A percentile compares a stretch with the other conserved stretches of the same genome.
These are phyloP conservation scores for Arachnopeziza araneosa DNA, from an alignment of 2,329 filamentous ascomycete species.

Conservation along the genomic window DNA sequence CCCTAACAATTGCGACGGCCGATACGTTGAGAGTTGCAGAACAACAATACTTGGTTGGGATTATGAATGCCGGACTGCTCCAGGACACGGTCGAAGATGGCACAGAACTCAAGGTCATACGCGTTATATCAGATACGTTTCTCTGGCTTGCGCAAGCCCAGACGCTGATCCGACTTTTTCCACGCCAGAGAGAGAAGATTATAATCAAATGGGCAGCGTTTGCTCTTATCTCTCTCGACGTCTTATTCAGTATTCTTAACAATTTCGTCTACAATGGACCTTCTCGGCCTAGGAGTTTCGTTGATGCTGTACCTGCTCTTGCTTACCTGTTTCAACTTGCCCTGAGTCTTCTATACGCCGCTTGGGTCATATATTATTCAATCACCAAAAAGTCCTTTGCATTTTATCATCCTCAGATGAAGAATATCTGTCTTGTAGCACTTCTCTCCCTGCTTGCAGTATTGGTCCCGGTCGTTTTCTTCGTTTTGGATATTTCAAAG, in stretches of 20 bases:
- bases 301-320: slow-evolving; percentile 79
- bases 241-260: slow-evolving; percentile 86
- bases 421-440: slow-evolving; percentile 63
- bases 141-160: slow-evolving; percentile 97
- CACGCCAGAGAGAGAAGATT: slow-evolving; percentile 92
- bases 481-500: slow-evolving; percentile 67
- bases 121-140: slow-evolving; percentile 92
- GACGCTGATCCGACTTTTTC: slow-evolving; percentile 91
- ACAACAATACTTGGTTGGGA: slow-evolving; percentile 71
- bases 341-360: slow-evolving; percentile 64
- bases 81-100: slow-evolving; percentile 77
- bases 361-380: slow-evolving; percentile 70
- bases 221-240: slow-evolving; percentile 83
- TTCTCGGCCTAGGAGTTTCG: slow-evolving; percentile 67
- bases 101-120: slow-evolving; percentile 80
- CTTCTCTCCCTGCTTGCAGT: slow-evolving; percentile 59
- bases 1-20: slow-evolving; percentile 85
- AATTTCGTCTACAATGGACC: slow-evolving; percentile 64
- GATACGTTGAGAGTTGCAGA: slow-evolving; percentile 86
- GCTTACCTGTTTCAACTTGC: slow-evolving; percentile 68
- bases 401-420: slow-evolving; percentile 68
- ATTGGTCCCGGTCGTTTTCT: slow-evolving; percentile 68
- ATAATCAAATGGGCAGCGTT: slow-evolving; percentile 99
- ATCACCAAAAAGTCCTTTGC: slow-evolving; percentile 65
- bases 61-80: slow-evolving; percentile 71